Evolutionary conservation across 148 eudicot genomes (phyloP).

Genomic region (Silene uniflora): DNA sequence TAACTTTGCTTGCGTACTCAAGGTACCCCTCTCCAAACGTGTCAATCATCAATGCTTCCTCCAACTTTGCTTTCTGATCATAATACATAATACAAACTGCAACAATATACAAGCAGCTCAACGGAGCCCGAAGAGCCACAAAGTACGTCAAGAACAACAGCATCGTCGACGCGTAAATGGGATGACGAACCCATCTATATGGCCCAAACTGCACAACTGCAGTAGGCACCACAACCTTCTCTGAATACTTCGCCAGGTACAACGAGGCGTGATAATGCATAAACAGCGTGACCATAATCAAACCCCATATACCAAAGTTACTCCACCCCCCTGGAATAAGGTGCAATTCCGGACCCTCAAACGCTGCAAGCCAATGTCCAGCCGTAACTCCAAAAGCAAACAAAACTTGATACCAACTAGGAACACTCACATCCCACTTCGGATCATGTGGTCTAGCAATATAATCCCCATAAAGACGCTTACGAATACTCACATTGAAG

Average conservation of each 20-base stretch:
- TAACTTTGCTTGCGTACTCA: slow-evolving; percentile 62
- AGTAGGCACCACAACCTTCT: slow-evolving; percentile 74
- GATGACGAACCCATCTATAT: slow-evolving; percentile 80
- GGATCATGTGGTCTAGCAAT: slow-evolving; percentile 61
- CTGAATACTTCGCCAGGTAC: slow-evolving; percentile 84
- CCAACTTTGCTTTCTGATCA: slow-evolving; percentile 64
- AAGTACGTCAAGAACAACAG: slow-evolving; percentile 64
- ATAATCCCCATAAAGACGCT: slow-evolving; percentile 68
- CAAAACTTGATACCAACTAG: slow-evolving; percentile 40
- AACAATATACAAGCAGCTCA: slow-evolving; percentile 52
- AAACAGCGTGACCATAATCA: slow-evolving; percentile 59
- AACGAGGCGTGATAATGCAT: slow-evolving; percentile 62
- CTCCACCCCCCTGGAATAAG: slow-evolving; percentile 77
- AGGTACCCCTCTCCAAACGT: slow-evolving; percentile 53
- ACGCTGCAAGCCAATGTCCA: slow-evolving; percentile 88
- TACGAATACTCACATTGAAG: slow-evolving; percentile 66
- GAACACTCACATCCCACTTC: slow-evolving; percentile 66
- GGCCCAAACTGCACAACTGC: slow-evolving; percentile 86
- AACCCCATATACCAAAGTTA: slow-evolving; percentile 59
- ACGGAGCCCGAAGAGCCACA: slow-evolving; percentile 71
- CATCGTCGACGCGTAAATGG: slow-evolving; percentile 86
- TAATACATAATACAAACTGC: slow-evolving; percentile 65
- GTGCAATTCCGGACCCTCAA: slow-evolving; percentile 79
- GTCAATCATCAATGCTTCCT: slow-evolving; percentile 73
- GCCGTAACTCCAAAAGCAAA: slow-evolving; percentile 50